phyloP scores from a whole-genome alignment of 176 grass and related monocot genomes.

The Cenchrus americanus region DNA sequence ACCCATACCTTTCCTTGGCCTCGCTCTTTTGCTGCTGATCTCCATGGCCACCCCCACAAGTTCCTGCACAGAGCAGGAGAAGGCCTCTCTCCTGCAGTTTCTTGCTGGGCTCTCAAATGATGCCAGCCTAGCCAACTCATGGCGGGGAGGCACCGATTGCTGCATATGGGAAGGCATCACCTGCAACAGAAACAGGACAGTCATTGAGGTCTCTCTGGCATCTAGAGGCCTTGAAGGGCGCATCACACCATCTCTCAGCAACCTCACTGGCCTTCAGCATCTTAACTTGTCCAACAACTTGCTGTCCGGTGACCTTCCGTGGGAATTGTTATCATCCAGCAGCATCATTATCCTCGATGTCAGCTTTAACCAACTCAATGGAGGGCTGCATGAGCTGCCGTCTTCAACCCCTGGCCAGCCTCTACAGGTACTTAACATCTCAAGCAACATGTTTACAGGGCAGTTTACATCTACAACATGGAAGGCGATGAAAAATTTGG shows the following conservation, averaged over 20 bases:
- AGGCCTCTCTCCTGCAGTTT: slow-evolving; percentile 46
- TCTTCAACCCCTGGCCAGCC: background rate
- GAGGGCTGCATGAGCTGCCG: slow-evolving; percentile 4
- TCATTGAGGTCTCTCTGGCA: slow-evolving; percentile 23
- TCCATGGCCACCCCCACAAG: background rate
- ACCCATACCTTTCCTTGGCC: background rate
- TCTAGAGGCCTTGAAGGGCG: slow-evolving; percentile 31
- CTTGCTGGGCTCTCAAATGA: slow-evolving; percentile 9
- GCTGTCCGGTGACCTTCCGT: slow-evolving; percentile 22
- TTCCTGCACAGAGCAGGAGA: slow-evolving; percentile 46
- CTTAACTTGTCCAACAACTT: slow-evolving; percentile 51
- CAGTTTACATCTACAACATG: slow-evolving; percentile 41
- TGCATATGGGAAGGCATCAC: slow-evolving; percentile 48
- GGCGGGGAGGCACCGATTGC: slow-evolving; percentile 40
- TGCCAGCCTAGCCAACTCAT: slow-evolving; percentile 15
- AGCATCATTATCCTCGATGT: slow-evolving; percentile 38
- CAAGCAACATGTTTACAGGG: slow-evolving; percentile 46
- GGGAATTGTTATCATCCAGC: slow-evolving; percentile 22
- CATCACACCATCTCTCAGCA: slow-evolving; percentile 29
- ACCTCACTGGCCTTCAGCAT: slow-evolving; percentile 26
- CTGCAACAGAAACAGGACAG: slow-evolving; percentile 15
- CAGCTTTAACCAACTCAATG: slow-evolving; percentile 44
- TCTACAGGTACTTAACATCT: slow-evolving; percentile 56
- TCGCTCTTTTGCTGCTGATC: slow-evolving; percentile 15
- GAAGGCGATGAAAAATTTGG: slow-evolving; percentile 17